Percentiles rank a stretch among this genome's conserved stretches.
phyloP scores from a whole-genome alignment of 192 early-diverging fungal species.

The Globomyces pollinis-pini region DNA sequence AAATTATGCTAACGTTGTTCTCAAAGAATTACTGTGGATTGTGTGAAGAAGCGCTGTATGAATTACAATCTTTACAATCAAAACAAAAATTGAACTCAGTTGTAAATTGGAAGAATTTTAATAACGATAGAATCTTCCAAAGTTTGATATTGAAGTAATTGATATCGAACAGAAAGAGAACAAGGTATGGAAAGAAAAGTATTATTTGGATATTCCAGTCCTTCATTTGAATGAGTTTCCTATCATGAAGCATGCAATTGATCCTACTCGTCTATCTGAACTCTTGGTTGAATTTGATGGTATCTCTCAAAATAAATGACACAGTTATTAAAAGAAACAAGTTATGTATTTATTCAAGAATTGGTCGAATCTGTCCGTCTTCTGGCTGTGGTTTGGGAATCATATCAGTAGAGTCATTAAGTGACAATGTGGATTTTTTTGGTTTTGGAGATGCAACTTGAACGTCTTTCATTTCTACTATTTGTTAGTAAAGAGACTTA shows the following conservation, averaged over 20 bases:
- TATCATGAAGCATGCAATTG: conserved; percentile 30
- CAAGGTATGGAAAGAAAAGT: conserved; percentile 28
- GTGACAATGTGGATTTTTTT: no score
- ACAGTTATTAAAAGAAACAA: no score
- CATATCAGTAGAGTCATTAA: no score
- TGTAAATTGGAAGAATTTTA: conserved; percentile 5
- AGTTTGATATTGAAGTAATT: conserved; percentile 21
- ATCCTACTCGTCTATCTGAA: neutral
- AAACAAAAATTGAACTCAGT: conserved; percentile 1
- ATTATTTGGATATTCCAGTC: conserved; percentile 43
- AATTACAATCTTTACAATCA: neutral
- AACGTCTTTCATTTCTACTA: no score
- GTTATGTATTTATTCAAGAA: no score
- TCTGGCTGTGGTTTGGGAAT: no score
- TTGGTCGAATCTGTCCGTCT: no score
- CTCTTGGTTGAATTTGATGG: neutral
- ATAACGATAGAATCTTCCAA: neutral
- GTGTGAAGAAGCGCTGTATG: conserved; percentile 33
- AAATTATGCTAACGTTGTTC: conserved; percentile 13
- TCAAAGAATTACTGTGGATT: conserved; percentile 34
- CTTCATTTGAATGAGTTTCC: conserved; percentile 26
- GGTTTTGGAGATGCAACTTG: no score
- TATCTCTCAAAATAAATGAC: no score
- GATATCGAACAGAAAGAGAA: conserved; percentile 36
- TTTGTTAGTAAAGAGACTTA: no score